phyloP scores from a whole-genome alignment of 495 filamentous ascomycete genomes.

The Platismatia glauca region DNA sequence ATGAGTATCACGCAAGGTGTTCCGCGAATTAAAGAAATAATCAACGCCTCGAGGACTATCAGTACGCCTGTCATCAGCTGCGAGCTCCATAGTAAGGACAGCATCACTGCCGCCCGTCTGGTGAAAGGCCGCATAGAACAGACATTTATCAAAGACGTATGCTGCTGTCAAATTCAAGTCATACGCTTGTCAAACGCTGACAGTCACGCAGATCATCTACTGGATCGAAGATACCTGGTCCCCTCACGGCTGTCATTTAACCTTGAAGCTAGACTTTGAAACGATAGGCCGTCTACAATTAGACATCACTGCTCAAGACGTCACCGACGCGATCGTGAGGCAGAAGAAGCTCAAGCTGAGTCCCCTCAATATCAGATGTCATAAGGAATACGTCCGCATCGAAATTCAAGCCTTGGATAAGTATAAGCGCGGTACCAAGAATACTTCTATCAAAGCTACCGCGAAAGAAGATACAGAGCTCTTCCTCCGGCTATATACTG shows the following conservation, averaged over 20 bases:
- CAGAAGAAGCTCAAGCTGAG: slow-evolving; percentile 70
- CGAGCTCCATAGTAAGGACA: slow-evolving; percentile 58
- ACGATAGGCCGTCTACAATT: slow-evolving; percentile 71
- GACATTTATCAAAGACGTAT: slow-evolving; percentile 62
- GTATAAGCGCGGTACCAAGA: slow-evolving; percentile 32
- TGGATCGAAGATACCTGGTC: slow-evolving; percentile 78
- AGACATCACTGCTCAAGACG: slow-evolving; percentile 59
- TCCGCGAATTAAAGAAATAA: slow-evolving; percentile 99
- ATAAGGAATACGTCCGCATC: slow-evolving; percentile 38
- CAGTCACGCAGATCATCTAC: slow-evolving; percentile 46
- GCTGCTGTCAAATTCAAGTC: background rate
- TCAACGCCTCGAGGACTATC: slow-evolving; percentile 89
- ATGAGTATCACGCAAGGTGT: slow-evolving; percentile 99
- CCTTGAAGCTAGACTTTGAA: slow-evolving; percentile 65
- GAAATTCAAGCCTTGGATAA: slow-evolving; percentile 47
- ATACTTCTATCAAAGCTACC: slow-evolving; percentile 36
- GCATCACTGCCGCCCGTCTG: slow-evolving; percentile 67
- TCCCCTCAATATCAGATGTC: slow-evolving; percentile 39
- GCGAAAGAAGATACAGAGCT: slow-evolving; percentile 49
- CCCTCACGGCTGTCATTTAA: slow-evolving; percentile 60
- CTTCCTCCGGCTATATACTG: slow-evolving; percentile 69
- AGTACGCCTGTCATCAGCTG: slow-evolving; percentile 91
- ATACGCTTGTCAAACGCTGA: slow-evolving; percentile 30
- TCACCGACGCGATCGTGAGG: slow-evolving; percentile 60
- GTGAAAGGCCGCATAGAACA: slow-evolving; percentile 91